Evolutionary conservation across 1,139 yeast species (phyloP).

Genomic region (Lodderomyces metapsilosis): DNA sequence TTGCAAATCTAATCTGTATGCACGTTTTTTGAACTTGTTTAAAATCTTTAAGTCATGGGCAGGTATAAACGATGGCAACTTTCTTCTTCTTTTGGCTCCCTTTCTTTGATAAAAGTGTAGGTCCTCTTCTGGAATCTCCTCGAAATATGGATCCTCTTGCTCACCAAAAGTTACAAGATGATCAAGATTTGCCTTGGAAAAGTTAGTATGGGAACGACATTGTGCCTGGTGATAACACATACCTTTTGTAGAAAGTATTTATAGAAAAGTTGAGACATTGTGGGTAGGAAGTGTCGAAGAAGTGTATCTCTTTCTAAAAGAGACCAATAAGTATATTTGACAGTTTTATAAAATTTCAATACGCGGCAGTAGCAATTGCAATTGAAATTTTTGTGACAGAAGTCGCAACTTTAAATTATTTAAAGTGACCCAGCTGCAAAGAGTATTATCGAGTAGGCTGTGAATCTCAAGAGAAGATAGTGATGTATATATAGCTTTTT

Average conservation of each 20-base stretch:
- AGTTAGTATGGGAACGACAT: not conserved
- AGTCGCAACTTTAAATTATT: not conserved
- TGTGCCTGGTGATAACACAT: conserved; percentile 17
- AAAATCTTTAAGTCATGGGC: conserved; percentile 51
- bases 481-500: no score
- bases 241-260: conserved; percentile 39
- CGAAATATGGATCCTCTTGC: conserved; percentile 46
- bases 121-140: conserved; percentile 48
- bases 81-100: conserved; percentile 47
- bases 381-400: not conserved
- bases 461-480: no score
- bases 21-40: conserved; percentile 55
- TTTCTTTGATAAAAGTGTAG: conserved; percentile 44
- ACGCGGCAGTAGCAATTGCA: no score
- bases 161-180: conserved; percentile 35
- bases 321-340: no score
- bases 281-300: not conserved
- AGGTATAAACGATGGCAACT: conserved; percentile 56
- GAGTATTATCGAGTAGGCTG: no score
- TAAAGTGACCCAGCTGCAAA: not conserved
- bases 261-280: conserved; percentile 21
- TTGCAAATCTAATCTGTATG: conserved; percentile 63
- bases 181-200: conserved; percentile 35
- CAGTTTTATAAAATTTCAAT: no score
- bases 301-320: not conserved